Conservation (phyloP, 495 filamentous ascomycete genomes). For the Penicillium subrubescens region DNA sequence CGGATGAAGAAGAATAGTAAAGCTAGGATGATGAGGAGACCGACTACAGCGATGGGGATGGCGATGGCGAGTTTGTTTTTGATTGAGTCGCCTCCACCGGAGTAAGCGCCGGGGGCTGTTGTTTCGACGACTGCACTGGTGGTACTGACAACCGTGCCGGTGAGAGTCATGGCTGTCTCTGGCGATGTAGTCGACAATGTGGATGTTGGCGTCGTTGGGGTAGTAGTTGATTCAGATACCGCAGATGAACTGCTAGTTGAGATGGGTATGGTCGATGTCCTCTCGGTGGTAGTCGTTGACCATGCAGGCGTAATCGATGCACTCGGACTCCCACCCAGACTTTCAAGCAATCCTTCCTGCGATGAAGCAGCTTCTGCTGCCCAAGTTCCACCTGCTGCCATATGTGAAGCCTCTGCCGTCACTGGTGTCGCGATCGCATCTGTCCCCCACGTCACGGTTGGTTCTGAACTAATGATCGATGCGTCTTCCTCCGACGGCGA, state of each 20-base stretch:
- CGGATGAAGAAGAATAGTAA: constrained; percentile 32
- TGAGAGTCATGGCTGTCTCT: background rate
- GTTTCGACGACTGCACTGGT: constrained; percentile 3
- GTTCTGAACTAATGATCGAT: background rate
- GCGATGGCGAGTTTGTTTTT: constrained; percentile 42
- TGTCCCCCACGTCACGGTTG: background rate
- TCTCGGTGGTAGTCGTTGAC: background rate
- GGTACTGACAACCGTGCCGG: background rate
- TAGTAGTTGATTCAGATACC: background rate
- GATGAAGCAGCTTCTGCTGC: background rate
- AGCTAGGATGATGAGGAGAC: constrained; percentile 27
- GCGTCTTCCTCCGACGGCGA: background rate
- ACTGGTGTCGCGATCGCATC: background rate
- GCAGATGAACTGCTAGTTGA: background rate
- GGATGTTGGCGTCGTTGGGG: background rate
- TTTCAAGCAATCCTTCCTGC: background rate
- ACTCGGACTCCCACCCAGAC: background rate
- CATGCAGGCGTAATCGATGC: background rate
- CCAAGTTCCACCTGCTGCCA: background rate
- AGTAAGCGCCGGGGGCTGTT: constrained; percentile 10
- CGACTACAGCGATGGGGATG: constrained; percentile 39
- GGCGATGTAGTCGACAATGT: background rate
- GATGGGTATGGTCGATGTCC: background rate
- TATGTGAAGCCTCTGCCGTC: background rate
- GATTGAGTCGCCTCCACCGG: constrained; percentile 17